These are phyloP conservation scores for Parietaria judaica DNA, from an alignment of 306 rosid genomes.

Conservation along the genomic window DNA sequence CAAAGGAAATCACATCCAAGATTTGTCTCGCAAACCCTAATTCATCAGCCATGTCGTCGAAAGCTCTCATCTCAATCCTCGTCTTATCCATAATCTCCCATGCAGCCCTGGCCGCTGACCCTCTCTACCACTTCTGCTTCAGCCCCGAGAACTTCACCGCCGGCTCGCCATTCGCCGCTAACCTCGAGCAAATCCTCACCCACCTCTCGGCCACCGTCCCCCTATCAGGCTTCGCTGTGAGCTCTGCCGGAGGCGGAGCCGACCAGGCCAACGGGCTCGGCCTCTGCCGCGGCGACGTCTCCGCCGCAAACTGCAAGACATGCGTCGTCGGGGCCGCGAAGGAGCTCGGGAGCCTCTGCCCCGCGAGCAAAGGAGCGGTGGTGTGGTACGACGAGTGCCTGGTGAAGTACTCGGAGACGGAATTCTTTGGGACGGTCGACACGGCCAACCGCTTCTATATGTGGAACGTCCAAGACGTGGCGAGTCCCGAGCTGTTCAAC, in stretches of 20 bases:
- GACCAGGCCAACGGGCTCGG: constrained; percentile 26
- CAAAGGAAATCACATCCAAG: neutral
- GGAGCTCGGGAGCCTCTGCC: constrained; percentile 22
- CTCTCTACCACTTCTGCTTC: constrained; percentile 46
- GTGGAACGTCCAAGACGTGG: constrained; percentile 20
- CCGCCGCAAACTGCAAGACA: constrained; percentile 15
- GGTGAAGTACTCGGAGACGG: constrained; percentile 25
- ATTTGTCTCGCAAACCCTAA: neutral
- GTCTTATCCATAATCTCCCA: constrained; percentile 18
- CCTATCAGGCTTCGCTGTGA: constrained; percentile 22
- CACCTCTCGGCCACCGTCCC: constrained; percentile 19
- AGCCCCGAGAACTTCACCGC: constrained; percentile 37
- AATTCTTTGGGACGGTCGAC: constrained; percentile 30
- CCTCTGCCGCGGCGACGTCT: constrained; percentile 36
- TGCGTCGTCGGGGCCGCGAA: constrained; percentile 18
- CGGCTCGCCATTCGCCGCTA: constrained; percentile 16
- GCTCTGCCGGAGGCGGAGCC: constrained; percentile 13
- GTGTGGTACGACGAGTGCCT: constrained; percentile 33
- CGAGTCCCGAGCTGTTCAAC: constrained; percentile 12
- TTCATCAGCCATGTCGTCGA: constrained; percentile 4
- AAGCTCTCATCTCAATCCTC: constrained; percentile 6
- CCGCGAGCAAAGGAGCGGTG: constrained; percentile 24
- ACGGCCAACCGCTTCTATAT: constrained; percentile 17
- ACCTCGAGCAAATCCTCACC: constrained; percentile 16
- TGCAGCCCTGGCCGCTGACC: constrained; percentile 31